These are phyloP conservation scores for Monosporascus sp. DNA, from an alignment of 2,329 filamentous ascomycete species.

Conservation along the genomic window DNA sequence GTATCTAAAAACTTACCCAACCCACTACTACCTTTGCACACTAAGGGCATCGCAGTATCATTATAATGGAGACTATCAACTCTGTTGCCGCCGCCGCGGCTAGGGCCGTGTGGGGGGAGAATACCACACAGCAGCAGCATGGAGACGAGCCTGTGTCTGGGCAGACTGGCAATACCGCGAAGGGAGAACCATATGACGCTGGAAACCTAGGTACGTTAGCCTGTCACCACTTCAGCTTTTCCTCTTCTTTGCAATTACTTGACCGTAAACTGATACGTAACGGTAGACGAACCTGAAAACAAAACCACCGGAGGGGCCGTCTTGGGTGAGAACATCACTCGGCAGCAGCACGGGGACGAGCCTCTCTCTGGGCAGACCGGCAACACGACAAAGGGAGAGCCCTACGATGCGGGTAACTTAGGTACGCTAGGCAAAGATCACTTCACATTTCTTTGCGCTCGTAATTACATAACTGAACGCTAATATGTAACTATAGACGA, in stretches of 20 bases:
- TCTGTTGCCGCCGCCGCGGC: conserved; percentile 46
- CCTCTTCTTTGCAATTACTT: not conserved
- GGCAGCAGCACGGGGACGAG: conserved; percentile 46
- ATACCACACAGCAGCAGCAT: conserved; percentile 28
- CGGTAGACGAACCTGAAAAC: conserved; percentile 4
- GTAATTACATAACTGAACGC: not conserved
- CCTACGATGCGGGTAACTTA: conserved; percentile 76
- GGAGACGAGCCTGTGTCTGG: conserved; percentile 68
- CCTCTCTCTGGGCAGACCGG: conserved; percentile 69
- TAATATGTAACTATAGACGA: not conserved
- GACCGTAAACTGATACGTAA: not conserved
- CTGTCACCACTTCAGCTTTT: conserved; percentile 8
- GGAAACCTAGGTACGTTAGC: conserved; percentile 63
- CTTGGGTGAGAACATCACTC: conserved; percentile 31
- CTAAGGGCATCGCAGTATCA: not conserved
- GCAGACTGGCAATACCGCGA: conserved; percentile 59
- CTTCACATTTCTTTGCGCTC: not conserved
- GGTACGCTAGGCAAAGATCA: conserved; percentile 39
- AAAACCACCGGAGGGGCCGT: conserved; percentile 7
- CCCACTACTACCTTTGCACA: not conserved
- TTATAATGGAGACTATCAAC: conserved; percentile 59
- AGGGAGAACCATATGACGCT: conserved; percentile 70
- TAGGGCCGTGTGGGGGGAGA: conserved; percentile 44
- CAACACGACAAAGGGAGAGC: conserved; percentile 62
- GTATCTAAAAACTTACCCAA: not conserved